A percentile compares a stretch with the other conserved stretches of the same genome.
phyloP scores from a whole-genome alignment of 257 asterid species.

The Ilex asprella region DNA sequence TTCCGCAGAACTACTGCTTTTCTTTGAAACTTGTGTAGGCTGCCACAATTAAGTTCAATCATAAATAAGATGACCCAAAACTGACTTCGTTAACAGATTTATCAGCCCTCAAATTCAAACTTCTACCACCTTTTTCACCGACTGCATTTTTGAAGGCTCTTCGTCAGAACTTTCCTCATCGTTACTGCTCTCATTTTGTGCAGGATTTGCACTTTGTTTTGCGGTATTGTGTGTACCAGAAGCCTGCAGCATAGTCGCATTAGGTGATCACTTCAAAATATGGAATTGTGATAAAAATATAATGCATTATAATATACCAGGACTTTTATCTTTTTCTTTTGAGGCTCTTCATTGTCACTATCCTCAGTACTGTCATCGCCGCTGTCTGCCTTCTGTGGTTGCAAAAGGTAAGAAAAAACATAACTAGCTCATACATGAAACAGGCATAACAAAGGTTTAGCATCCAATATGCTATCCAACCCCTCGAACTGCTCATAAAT shows the following conservation, averaged over 20 bases:
- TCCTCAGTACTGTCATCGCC: slow-evolving; percentile 39
- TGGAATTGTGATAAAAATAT: too few relatives aligned
- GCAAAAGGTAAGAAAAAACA: too few relatives aligned
- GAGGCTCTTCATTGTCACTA: slow-evolving; percentile 47
- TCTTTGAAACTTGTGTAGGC: slow-evolving; percentile 19
- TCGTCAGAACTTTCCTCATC: slow-evolving; percentile 31
- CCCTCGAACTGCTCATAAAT: too few relatives aligned
- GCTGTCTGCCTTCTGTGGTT: too few relatives aligned
- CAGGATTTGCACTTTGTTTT: slow-evolving; percentile 8
- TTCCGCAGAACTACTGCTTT: slow-evolving; percentile 33
- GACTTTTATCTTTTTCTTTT: slow-evolving; percentile 39
- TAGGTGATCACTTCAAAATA: neutral
- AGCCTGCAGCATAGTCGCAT: neutral
- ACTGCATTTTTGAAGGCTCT: slow-evolving; percentile 8
- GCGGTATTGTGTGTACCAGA: slow-evolving; percentile 11
- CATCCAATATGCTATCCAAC: too few relatives aligned
- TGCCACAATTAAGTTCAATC: slow-evolving; percentile 5
- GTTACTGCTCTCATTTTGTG: slow-evolving; percentile 21
- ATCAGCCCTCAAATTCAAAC: too few relatives aligned
- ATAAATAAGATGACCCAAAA: neutral
- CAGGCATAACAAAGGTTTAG: too few relatives aligned
- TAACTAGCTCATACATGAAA: too few relatives aligned
- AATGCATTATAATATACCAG: slow-evolving; percentile 10
- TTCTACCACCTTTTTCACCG: slow-evolving; percentile 11
- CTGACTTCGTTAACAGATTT: too few relatives aligned